phyloP scores from a whole-genome alignment of 1,139 yeast species.

The Candida smagusa region DNA sequence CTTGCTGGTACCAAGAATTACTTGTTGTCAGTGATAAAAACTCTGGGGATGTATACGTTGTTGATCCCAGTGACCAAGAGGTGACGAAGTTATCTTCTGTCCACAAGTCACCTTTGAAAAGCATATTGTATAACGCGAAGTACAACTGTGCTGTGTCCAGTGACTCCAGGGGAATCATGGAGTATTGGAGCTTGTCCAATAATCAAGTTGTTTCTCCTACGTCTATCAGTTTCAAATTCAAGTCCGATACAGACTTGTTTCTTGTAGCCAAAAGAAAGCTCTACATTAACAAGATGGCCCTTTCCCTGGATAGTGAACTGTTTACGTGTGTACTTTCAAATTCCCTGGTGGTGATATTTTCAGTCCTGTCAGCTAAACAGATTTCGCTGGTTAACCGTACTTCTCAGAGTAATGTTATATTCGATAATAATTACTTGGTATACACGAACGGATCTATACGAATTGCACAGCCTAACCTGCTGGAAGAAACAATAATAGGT shows the following conservation, averaged over 20 bases:
- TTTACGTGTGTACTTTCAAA: constrained; percentile 18
- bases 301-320: constrained; percentile 23
- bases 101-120: constrained; percentile 28
- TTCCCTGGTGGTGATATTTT: constrained; percentile 34
- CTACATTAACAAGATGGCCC: constrained; percentile 15
- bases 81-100: constrained; percentile 12
- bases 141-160: constrained; percentile 33
- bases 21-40: constrained; percentile 23
- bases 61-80: constrained; percentile 20
- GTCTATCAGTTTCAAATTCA: constrained; percentile 28
- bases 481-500: background rate
- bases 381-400: background rate
- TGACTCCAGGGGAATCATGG: constrained; percentile 41
- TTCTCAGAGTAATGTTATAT: background rate
- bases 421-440: background rate
- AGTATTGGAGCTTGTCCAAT: constrained; percentile 35
- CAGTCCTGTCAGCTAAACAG: constrained; percentile 32
- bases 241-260: constrained; percentile 42
- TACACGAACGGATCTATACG: constrained; percentile 15
- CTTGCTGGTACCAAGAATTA: constrained; percentile 2
- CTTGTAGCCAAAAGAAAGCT: constrained; percentile 33
- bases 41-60: constrained; percentile 15
- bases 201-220: background rate
- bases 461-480: constrained; percentile 9
- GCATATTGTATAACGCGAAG: constrained; percentile 25